Evolutionary conservation across 2,329 filamentous ascomycete genomes (phyloP).

Genomic region (Paecilomyces sp.): DNA sequence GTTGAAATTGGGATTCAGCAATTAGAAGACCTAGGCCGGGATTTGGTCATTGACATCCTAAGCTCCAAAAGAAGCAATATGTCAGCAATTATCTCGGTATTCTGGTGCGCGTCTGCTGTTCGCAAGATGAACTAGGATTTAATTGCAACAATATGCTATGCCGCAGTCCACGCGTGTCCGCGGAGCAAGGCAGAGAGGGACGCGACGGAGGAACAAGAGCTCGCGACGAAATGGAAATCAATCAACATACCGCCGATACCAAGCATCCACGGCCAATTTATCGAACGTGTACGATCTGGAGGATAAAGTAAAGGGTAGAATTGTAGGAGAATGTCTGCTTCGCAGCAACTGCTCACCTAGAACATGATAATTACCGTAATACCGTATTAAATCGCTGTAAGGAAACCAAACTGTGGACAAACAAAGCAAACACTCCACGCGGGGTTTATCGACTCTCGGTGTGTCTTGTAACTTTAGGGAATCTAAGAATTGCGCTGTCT

Average conservation of each 20-base stretch:
- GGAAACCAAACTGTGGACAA: conserved; percentile 13
- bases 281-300: background rate
- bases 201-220: background rate
- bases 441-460: background rate
- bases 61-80: background rate
- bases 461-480: background rate
- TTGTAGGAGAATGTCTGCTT: background rate
- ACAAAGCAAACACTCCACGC: conserved; percentile 20
- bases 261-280: background rate
- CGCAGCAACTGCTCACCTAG: background rate
- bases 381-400: background rate
- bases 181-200: background rate
- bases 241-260: background rate
- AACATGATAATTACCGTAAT: background rate
- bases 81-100: background rate
- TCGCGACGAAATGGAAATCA: background rate
- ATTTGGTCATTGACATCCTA: background rate
- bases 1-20: background rate
- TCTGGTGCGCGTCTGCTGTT: background rate
- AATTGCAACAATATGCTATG: background rate
- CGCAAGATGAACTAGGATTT: background rate
- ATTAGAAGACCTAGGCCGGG: background rate
- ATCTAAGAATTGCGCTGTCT: background rate
- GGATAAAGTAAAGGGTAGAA: background rate
- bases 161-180: background rate